Conservation (phyloP, 2,329 filamentous ascomycete species). For the Hypoxylon sp. region DNA sequence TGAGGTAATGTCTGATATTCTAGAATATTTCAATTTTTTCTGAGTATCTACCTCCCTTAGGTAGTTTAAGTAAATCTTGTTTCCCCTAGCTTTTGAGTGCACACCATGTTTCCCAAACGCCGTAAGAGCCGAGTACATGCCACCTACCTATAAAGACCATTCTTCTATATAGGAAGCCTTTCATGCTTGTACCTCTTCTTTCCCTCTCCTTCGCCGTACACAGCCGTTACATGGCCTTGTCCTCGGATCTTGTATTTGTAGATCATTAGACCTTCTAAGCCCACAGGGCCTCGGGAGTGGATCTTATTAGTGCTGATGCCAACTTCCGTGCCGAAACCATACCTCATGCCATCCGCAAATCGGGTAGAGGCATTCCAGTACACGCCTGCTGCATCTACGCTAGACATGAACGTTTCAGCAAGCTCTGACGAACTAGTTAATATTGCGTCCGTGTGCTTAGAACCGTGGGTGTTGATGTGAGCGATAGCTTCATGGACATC, state of each 20-base stretch:
- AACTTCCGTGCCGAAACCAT: slow-evolving; percentile 97
- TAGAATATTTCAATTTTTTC: background rate
- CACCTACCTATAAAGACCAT: background rate
- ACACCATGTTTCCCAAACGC: slow-evolving; percentile 21
- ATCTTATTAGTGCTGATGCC: slow-evolving; percentile 99
- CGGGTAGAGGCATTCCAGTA: slow-evolving; percentile 98
- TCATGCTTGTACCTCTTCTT: slow-evolving; percentile 73
- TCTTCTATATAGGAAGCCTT: slow-evolving; percentile 60
- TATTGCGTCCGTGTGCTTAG: slow-evolving; percentile 94
- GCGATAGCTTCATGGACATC: slow-evolving; percentile 78
- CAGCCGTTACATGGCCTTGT: slow-evolving; percentile 82
- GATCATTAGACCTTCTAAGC: slow-evolving; percentile 93
- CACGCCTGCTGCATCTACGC: slow-evolving; percentile 89
- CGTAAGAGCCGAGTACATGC: background rate
- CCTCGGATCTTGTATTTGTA: slow-evolving; percentile 96
- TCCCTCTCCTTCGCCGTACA: slow-evolving; percentile 77
- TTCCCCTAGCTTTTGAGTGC: slow-evolving; percentile 16
- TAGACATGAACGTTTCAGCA: slow-evolving; percentile 86
- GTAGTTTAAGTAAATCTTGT: too few species aligned
- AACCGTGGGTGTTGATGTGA: slow-evolving; percentile 94
- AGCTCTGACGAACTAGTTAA: slow-evolving; percentile 77
- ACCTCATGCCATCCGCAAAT: slow-evolving; percentile 96
- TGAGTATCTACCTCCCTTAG: background rate
- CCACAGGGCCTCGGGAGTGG: slow-evolving; percentile 92
- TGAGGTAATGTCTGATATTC: too few species aligned